Evolutionary conservation across 345 rosid genomes (phyloP).

Genomic region (Eucalyptus sideroxylon): DNA sequence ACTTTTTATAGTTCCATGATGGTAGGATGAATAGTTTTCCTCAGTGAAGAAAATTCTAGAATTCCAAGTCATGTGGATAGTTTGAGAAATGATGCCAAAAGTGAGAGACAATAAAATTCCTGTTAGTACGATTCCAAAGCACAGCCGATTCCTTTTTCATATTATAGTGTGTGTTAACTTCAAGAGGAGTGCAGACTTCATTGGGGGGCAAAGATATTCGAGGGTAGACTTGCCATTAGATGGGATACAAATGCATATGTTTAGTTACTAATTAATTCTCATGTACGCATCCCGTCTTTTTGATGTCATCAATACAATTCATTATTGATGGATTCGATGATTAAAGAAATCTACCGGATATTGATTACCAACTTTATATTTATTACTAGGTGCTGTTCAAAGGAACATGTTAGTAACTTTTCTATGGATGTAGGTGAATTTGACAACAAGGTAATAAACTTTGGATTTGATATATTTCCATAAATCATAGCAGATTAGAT

Average conservation of each 20-base stretch:
- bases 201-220: neutral
- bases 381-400: neutral
- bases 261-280: neutral
- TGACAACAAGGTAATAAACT: neutral
- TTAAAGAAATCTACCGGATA: neutral
- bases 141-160: neutral
- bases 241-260: neutral
- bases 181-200: neutral
- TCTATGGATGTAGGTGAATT: neutral
- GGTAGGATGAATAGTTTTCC: neutral
- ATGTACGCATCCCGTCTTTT: too few species aligned
- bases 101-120: neutral
- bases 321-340: neutral
- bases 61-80: neutral
- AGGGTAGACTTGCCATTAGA: neutral
- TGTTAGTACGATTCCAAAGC: neutral
- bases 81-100: neutral
- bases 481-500: neutral
- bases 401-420: neutral
- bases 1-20: neutral
- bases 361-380: neutral
- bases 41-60: neutral
- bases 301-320: neutral
- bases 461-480: neutral
- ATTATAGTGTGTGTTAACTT: neutral